Evolutionary conservation across 2,329 filamentous ascomycete species (phyloP).

Genomic region (Hypoxylon sp.): DNA sequence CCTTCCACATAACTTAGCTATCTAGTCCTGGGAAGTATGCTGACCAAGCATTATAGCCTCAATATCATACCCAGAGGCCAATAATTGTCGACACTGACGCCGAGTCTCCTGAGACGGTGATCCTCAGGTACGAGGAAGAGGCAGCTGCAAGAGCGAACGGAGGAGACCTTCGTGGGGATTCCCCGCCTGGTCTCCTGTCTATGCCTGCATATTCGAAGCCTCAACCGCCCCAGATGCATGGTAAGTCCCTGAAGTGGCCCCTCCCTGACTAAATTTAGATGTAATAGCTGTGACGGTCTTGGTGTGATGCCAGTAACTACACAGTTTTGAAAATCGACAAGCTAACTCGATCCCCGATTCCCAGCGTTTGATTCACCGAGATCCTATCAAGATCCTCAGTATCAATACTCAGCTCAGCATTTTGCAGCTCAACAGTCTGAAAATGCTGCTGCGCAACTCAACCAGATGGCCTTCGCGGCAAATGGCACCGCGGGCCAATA

Average conservation of each 20-base stretch:
- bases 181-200: conserved; percentile 73
- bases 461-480: conserved; percentile 70
- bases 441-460: conserved; percentile 66
- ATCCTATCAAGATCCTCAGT: conserved; percentile 71
- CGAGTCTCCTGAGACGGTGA: conserved; percentile 70
- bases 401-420: conserved; percentile 65
- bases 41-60: conserved; percentile 60
- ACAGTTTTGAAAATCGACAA: conserved; percentile 3
- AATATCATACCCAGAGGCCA: conserved; percentile 67
- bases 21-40: conserved; percentile 25
- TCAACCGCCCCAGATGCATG: conserved; percentile 82
- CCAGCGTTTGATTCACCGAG: conserved; percentile 72
- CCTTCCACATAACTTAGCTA: conserved; percentile 4
- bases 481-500: conserved; percentile 77
- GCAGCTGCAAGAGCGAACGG: conserved; percentile 66
- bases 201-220: conserved; percentile 88
- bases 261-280: conserved; percentile 3
- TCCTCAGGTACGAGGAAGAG: conserved; percentile 70
- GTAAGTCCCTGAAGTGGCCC: conserved; percentile 68
- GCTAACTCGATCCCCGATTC: conserved; percentile 50
- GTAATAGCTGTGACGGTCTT: neutral
- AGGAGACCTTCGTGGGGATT: conserved; percentile 69
- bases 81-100: conserved; percentile 70
- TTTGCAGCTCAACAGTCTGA: conserved; percentile 65
- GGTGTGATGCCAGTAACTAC: conserved; percentile 7